A percentile compares a stretch with the other conserved stretches of the same genome.
Evolutionary conservation across 495 filamentous ascomycete genomes (phyloP).

Genomic region (Aeminium ludgeri): DNA sequence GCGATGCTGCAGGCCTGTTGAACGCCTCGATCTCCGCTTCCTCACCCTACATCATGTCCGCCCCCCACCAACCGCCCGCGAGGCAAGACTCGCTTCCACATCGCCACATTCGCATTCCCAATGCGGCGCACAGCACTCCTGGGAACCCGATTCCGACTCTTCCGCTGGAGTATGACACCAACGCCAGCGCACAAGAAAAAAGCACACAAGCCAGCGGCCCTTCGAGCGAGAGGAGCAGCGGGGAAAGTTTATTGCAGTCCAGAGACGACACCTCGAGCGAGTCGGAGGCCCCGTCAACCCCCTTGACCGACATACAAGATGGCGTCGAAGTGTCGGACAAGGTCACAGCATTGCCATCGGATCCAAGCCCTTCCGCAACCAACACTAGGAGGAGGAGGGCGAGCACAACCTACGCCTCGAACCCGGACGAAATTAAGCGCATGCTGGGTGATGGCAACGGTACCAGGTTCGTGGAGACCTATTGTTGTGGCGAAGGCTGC

Average conservation of each 20-base stretch:
- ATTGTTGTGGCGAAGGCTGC: conserved; percentile 89
- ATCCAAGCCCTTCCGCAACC: neutral
- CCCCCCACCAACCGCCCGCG: too few relatives aligned
- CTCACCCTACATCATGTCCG: too few relatives aligned
- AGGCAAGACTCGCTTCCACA: too few relatives aligned
- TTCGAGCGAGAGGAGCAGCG: conserved; percentile 25
- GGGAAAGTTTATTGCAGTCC: conserved; percentile 24
- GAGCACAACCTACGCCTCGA: conserved; percentile 13
- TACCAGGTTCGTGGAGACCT: conserved; percentile 32
- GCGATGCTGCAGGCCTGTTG: too few relatives aligned
- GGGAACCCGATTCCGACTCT: conserved; percentile 1
- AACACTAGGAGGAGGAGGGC: conserved; percentile 3
- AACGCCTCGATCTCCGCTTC: too few relatives aligned
- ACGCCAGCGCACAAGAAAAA: neutral
- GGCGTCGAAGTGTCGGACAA: conserved; percentile 20
- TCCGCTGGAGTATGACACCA: neutral
- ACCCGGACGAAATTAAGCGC: conserved; percentile 49
- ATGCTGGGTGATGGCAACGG: conserved; percentile 44
- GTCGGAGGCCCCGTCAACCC: conserved; percentile 32
- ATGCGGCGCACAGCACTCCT: too few relatives aligned
- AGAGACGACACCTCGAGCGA: conserved; percentile 28
- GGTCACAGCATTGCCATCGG: conserved; percentile 1
- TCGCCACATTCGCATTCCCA: too few relatives aligned
- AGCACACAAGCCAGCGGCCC: conserved; percentile 8
- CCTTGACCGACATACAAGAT: conserved; percentile 35